Conservation (phyloP, 2,329 filamentous ascomycete species). For the Colletotrichum sp. region DNA sequence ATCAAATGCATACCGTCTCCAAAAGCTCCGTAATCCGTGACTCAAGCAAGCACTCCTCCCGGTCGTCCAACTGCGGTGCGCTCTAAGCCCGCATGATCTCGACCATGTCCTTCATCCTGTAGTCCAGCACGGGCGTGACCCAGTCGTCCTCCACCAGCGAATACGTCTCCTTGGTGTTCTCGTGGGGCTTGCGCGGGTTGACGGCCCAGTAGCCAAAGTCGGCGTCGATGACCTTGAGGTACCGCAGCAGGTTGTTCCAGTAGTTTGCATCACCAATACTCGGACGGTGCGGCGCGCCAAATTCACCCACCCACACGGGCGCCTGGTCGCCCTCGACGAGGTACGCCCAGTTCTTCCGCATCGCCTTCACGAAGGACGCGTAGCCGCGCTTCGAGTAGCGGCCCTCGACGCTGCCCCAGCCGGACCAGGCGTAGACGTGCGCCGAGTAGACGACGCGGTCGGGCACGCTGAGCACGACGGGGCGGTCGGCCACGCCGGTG, state of each 20-base stretch:
- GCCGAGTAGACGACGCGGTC: constrained; percentile 69
- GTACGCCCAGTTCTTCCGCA: constrained; percentile 71
- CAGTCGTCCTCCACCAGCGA: constrained; percentile 68
- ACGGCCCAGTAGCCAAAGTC: constrained; percentile 76
- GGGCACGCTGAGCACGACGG: constrained; percentile 60
- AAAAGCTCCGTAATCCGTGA: neutral
- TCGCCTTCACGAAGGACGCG: constrained; percentile 64
- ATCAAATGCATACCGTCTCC: neutral
- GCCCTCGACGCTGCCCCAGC: constrained; percentile 67
- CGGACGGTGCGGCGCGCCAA: constrained; percentile 62
- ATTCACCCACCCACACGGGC: constrained; percentile 73
- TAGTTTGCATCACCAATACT: constrained; percentile 65
- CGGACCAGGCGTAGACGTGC: constrained; percentile 74
- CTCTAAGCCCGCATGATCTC: constrained; percentile 49
- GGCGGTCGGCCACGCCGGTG: constrained; percentile 57
- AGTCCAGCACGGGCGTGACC: constrained; percentile 66
- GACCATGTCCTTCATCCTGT: constrained; percentile 65
- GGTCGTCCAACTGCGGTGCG: neutral
- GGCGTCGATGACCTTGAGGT: constrained; percentile 61
- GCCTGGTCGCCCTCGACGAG: constrained; percentile 59
- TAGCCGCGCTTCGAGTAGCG: constrained; percentile 67
- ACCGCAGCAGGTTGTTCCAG: constrained; percentile 67
- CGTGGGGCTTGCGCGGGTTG: constrained; percentile 67
- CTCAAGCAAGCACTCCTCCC: neutral
- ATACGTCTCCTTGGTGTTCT: constrained; percentile 64